Evolutionary conservation across 805 yeast genomes (phyloP), one percentile per base, ranked within the genome.

Genomic region (Saturnispora dispora): DNA sequence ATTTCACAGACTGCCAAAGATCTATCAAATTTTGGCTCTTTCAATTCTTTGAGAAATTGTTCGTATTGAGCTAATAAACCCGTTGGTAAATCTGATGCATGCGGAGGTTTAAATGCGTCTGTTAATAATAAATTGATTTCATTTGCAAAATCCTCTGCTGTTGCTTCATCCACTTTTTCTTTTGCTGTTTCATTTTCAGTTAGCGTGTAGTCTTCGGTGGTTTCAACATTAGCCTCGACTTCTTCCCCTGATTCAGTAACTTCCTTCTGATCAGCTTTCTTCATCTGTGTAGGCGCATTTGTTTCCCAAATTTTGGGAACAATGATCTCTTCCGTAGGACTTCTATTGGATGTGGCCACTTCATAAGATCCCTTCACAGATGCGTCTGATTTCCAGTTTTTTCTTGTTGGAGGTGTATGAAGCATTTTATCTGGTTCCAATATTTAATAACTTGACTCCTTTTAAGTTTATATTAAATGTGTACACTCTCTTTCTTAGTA

Each of bases 1-100:
- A 68, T 63, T 51, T 68, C 71, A 51, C 59, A 61, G 40, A 64
- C 58, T 11, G 70, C 68, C 44, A 67, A 56, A 0, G 71, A 70
- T 47, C 63, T 60, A n/a, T 64, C 59, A 54, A 68, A 68, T 37
- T 65, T 56, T 2, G 72, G 72, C 47, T 64, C 67, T 46, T 66
- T 63, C 23, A 68, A 58, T 41, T 60, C 68, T 45, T 58, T 61
- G 23, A 63, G 52, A 40, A 67, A 68, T 2, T 45, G 52, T 37
- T 65, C 66, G 45, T 66, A 57, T 23, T 55, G 55, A 41, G 55
- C 52, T 3, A 57, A 40, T 8, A 68, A 53, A 6, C 55, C 56
- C 1, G 54, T 48, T 1, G 72, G 72, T 9, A 67, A 46, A 41
- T 63, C 64, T 13, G 59, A 58, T 45, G 57, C 53, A 7, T 50